These are phyloP conservation scores for Epichloe gansuensis DNA, from an alignment of 2,329 filamentous ascomycete genomes.

Conservation along the genomic window DNA sequence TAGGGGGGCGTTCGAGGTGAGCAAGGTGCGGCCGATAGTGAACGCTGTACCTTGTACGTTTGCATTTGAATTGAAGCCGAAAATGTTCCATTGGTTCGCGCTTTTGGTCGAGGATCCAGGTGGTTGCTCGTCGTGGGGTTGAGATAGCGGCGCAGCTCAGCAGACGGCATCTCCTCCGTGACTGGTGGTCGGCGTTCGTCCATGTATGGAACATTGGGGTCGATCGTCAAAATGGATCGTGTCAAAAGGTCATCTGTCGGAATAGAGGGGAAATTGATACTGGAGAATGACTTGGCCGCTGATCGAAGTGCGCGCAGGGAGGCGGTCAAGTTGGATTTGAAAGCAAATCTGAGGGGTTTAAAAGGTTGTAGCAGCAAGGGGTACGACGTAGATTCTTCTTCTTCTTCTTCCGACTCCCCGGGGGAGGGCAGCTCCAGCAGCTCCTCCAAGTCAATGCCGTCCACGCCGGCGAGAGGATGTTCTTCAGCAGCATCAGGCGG, in stretches of 20 bases:
- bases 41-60: conserved; percentile 49
- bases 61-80: conserved; percentile 61
- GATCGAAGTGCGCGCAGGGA: conserved; percentile 51
- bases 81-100: conserved; percentile 23
- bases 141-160: conserved; percentile 52
- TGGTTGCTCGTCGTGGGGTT: conserved; percentile 43
- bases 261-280: conserved; percentile 48
- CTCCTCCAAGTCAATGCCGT: conserved; percentile 34
- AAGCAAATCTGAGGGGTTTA: conserved; percentile 41
- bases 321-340: conserved; percentile 57
- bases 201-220: conserved; percentile 52
- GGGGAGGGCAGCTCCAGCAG: conserved; percentile 28
- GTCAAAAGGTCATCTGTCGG: conserved; percentile 55
- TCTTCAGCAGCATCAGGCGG: conserved; percentile 38
- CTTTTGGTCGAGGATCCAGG: conserved; percentile 18
- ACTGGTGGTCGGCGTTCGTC: conserved; percentile 53
- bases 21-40: conserved; percentile 23
- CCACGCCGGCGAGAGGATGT: conserved; percentile 33
- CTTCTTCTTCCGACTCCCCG: conserved; percentile 12
- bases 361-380: conserved; percentile 25
- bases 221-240: conserved; percentile 53
- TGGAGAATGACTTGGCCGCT: conserved; percentile 50
- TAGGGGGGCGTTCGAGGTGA: conserved; percentile 14
- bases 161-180: conserved; percentile 50
- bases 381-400: neutral